Evolutionary conservation across 192 early-diverging fungal genomes (phyloP), one percentile per base, ranked within the genome.

Genomic region (Pilaira anomala): DNA sequence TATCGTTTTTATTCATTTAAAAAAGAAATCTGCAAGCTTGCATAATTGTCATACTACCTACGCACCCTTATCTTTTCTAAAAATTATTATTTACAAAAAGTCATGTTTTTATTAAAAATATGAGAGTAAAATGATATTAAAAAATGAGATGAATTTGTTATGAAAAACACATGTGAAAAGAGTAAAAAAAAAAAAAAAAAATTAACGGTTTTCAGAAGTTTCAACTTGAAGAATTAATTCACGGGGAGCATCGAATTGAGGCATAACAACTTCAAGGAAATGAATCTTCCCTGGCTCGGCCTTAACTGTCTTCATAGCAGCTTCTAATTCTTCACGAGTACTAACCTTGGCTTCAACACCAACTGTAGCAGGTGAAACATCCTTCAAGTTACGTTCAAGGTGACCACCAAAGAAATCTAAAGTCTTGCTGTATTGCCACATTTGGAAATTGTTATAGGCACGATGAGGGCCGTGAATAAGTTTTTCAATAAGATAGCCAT

Each of bases 401-500:
- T 63, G 44, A 14, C 30, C 41, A 26, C 78, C 69, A 63, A 81
- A 78, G 67, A 76, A 82, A 11, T 81, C 66, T 0, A 82, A 48
- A 3, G 76, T 60, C 19, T 82, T 76, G n/a, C 54, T 44, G 42
- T 81, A 82, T 13, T 78, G 26, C 80, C 80, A 82, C 70, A 72
- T 78, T 26, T 72, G 73, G n/a, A 78, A 72, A 53, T 75, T 60
- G 52, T 82, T 82, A 54, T 82, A 82, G 8, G 60, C 26, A 21
- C 80, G 73, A 5, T 68, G 16, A 13, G 58, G 49, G 8, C 79
- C 80, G 54, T 82, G 80, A 28, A 82, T 78, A 12, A 72, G 29
- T 22, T 74, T 69, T 49, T 81, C 79, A 63, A 81, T 81, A 3
- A 78, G 72, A 45, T 80, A 82, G 26, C 80, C 80, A 26, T 82